A percentile compares a stretch with the other conserved stretches of the same genome.
These are phyloP conservation scores for Carex sylvatica DNA, from an alignment of 202 grass and related monocot species.

Conservation along the genomic window DNA sequence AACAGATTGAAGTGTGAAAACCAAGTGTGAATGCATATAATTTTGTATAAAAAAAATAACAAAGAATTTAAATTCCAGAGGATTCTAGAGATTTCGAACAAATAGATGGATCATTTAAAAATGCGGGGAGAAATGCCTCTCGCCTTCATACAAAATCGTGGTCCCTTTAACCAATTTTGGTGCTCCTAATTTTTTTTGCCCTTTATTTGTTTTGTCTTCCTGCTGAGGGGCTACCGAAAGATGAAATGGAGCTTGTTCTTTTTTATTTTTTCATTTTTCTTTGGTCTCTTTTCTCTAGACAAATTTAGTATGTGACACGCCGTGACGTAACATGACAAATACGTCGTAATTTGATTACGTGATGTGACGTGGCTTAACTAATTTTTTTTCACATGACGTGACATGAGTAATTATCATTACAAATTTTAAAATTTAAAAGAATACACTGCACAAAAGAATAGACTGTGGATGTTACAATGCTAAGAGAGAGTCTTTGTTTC, in stretches of 20 bases:
- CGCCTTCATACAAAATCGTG: constrained; percentile 13
- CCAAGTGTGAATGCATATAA: neutral
- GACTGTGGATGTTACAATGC: too few relatives aligned
- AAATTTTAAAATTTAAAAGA: too few relatives aligned
- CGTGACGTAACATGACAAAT: too few relatives aligned
- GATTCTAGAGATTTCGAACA: neutral
- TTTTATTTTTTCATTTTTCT: neutral
- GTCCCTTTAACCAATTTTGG: constrained; percentile 15
- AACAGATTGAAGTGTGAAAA: neutral
- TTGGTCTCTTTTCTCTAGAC: neutral
- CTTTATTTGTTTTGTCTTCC: neutral
- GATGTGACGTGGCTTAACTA: too few relatives aligned
- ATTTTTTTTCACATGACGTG: too few relatives aligned
- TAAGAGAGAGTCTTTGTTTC: too few relatives aligned
- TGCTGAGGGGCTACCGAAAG: neutral
- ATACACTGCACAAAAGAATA: too few relatives aligned
- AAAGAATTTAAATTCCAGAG: neutral
- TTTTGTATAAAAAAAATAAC: neutral
- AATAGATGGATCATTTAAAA: neutral
- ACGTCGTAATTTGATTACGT: too few relatives aligned
- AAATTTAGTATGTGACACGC: too few relatives aligned
- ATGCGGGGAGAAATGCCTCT: constrained; percentile 14
- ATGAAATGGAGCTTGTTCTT: too few relatives aligned
- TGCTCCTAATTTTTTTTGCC: neutral
- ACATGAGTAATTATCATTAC: too few relatives aligned